Percentiles rank a stretch among this genome's conserved stretches.
Evolutionary conservation across 257 asterid genomes (phyloP).

Genomic region (Nicotiana benthamiana): DNA sequence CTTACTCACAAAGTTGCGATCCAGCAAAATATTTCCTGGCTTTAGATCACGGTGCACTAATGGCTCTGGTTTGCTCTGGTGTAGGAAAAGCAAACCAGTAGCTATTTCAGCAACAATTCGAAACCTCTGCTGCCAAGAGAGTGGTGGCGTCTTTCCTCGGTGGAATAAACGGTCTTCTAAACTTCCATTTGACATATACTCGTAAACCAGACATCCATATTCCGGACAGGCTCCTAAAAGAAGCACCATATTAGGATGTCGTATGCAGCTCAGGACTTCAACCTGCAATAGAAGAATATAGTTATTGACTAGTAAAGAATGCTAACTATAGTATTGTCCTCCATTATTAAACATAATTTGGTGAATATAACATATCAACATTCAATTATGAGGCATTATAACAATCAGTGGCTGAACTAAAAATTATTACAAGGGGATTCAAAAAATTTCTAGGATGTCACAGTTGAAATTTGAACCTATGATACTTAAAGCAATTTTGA

Average conservation of each 20-base stretch:
- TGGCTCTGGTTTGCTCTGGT: constrained; percentile 30
- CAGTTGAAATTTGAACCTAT: too few relatives aligned
- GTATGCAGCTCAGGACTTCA: constrained; percentile 25
- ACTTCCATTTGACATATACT: constrained; percentile 31
- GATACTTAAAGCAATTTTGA: too few relatives aligned
- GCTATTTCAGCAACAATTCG: constrained; percentile 25
- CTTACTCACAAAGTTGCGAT: constrained; percentile 29
- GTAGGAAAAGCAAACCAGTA: constrained; percentile 25
- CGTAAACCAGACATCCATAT: constrained; percentile 29
- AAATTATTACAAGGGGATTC: too few relatives aligned
- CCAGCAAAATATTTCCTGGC: constrained; percentile 29
- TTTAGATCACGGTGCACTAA: constrained; percentile 28
- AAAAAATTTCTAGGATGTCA: too few relatives aligned
- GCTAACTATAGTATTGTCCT: background rate
- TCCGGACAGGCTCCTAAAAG: constrained; percentile 35
- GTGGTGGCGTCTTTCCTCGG: constrained; percentile 20
- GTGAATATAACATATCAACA: background rate
- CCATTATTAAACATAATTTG: too few relatives aligned
- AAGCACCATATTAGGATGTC: constrained; percentile 34
- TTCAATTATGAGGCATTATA: background rate
- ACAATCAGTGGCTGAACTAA: too few relatives aligned
- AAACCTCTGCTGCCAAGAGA: constrained; percentile 26
- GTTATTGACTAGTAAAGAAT: background rate
- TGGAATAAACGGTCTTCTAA: constrained; percentile 28
- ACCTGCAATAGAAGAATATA: constrained; percentile 14